Percentiles rank a stretch among this genome's conserved stretches.
Conservation (phyloP, 345 rosid species). For the Populus alba region DNA sequence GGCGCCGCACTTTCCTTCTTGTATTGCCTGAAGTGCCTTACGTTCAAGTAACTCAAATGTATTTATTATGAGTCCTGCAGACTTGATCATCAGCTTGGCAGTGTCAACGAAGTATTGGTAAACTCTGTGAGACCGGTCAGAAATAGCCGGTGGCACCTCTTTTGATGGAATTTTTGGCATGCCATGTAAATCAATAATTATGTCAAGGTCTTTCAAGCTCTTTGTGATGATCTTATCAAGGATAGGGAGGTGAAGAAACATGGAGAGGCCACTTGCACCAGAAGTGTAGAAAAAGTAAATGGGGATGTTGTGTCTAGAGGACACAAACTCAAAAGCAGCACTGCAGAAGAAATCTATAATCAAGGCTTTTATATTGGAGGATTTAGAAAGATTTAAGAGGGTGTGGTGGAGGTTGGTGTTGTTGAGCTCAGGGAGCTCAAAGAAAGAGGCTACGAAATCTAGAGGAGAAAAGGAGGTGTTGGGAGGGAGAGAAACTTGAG, state of each 20-base stretch:
- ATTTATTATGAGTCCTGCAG: slow-evolving; percentile 36
- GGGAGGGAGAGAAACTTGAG: slow-evolving; percentile 26
- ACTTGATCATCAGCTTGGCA: slow-evolving; percentile 14
- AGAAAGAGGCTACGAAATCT: slow-evolving; percentile 32
- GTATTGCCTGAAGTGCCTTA: slow-evolving; percentile 18
- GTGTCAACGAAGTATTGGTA: slow-evolving; percentile 25
- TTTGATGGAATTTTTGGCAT: slow-evolving; percentile 29
- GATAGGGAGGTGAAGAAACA: slow-evolving; percentile 29
- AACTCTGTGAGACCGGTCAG: slow-evolving; percentile 28
- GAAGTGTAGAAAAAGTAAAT: slow-evolving; percentile 46
- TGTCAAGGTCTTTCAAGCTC: slow-evolving; percentile 38
- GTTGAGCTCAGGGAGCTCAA: slow-evolving; percentile 33
- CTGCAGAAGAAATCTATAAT: slow-evolving; percentile 51
- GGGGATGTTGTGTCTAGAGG: slow-evolving; percentile 38
- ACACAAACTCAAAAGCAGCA: slow-evolving; percentile 22
- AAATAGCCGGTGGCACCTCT: slow-evolving; percentile 24
- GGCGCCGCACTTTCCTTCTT: slow-evolving; percentile 24
- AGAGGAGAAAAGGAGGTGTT: slow-evolving; percentile 23
- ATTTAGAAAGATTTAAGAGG: slow-evolving; percentile 33
- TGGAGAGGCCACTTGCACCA: slow-evolving; percentile 36
- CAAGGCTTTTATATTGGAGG: slow-evolving; percentile 30
- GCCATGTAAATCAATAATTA: slow-evolving; percentile 40
- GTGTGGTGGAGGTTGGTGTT: slow-evolving; percentile 41
- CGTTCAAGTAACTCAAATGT: slow-evolving; percentile 34
- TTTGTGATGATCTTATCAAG: slow-evolving; percentile 29